Evolutionary conservation across 2,329 filamentous ascomycete species (phyloP), one percentile per base, ranked within the genome.

Genomic region (Cladosporium sp.): DNA sequence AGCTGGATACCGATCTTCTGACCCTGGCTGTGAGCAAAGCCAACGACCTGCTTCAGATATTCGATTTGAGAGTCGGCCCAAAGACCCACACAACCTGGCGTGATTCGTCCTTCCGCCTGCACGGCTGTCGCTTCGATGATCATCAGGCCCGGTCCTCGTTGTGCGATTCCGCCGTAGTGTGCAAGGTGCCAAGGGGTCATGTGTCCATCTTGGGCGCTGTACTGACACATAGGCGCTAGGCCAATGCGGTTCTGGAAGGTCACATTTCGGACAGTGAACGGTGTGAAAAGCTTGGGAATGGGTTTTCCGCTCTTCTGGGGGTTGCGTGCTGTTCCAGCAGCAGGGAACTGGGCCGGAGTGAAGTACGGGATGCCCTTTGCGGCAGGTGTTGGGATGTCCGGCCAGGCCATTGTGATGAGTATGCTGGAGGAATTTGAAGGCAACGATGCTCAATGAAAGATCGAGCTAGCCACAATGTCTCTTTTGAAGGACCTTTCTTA

Each of bases 31-130:
- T 96, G 92, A 1, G 90, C 85, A 68, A 92, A 94, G 68, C 95
- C 91, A 28, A 88, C 86, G 49, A 94, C 85, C 66, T 86, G 85
- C 75, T 85, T 86, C 65, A 96, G 80, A 0, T 89, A 89, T 68
- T 85, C 88, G 68, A 93, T 89, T 76, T 97, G 93, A 41, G 85
- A 87, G 76, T 97, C 93, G 67, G 89, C 83, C 93, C 93, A 97
- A 14, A 97, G 80, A 0, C 93, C 92, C 3, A 82, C 80, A 75
- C 93, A 91, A 75, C 93, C 84, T 1, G 92, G 92, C 1, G 90
- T 89, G 80, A 96, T 96, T 64, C 93, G 86, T 24, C 93, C 93
- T 71, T 93, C 89, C 6, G 91, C 80, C 24, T 87, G 82, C 0
- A 96, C 90, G 34, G 88, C 83, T 0, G 90, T 92, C 44, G 92